Base-by-base conservation (phyloP, 805 yeast species). In the Wickerhamiella bombiphila region DNA sequence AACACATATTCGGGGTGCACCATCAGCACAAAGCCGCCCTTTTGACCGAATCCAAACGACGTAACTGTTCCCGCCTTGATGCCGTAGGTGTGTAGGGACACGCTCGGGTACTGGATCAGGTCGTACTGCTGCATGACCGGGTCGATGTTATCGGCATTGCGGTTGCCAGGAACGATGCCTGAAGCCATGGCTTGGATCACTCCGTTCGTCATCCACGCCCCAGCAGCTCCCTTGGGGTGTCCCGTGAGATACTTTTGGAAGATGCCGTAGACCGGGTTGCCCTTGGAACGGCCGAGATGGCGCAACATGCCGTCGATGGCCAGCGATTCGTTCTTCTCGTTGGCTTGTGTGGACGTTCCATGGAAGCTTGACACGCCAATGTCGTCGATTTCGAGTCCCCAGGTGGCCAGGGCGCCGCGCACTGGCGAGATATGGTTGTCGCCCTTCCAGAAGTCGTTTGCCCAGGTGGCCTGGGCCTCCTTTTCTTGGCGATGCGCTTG, bases 211-310 rank as follows among this genome's bases (percentile, higher is more conserved):
- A 91, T 91, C 98, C 98, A 91, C 42, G 99, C 97, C 72, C 96
- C 99, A 41, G 99, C 99, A 53, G 98, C 98, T 74, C 99, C 99
- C 80, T 91, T 91, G 54, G 98, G 98, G 70, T 91, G 99, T 66
- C 99, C 99, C 53, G 99, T 91, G 57, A 91, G 74, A 75, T 72
- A 91, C 66, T 91, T 91, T 67, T 91, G 99, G 94, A 93, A 88
- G 39, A 91, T 93, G 73, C 97, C 96, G 51, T 79, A 70, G 35
- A 93, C 86, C 46, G 98, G 94, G 67, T 91, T 93, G 66, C 99
- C 99, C 66, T 81, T 85, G 40, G 94, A 66, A 67, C 99, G 79
- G 51, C 97, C 98, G 57, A 91, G 69, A 59, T 91, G 98, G 56
- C 70, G 65, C 76, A 93, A 80, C 96, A 93, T 91, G 53, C 70